Percentiles rank a stretch among this genome's conserved stretches.
Conservation (phyloP, 768 basidiomycete genomes). For the Xerocomus spinulosus region DNA sequence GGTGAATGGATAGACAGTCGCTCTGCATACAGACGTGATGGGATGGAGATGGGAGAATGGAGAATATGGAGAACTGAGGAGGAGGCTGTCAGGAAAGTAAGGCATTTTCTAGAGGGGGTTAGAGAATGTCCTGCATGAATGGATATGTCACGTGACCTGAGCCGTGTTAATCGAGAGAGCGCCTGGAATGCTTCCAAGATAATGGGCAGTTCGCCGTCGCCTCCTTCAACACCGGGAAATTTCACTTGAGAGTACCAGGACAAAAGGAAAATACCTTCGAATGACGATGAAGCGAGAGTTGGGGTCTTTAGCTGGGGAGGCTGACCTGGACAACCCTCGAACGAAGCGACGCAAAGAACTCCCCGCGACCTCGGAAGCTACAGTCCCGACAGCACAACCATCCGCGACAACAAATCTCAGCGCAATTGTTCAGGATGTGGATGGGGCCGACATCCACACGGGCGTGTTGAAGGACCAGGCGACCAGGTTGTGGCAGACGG, state of each 20-base stretch:
- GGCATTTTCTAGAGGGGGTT: conserved; percentile 39
- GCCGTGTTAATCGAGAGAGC: conserved; percentile 16
- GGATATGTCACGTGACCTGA: conserved; percentile 26
- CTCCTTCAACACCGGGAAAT: conserved; percentile 23
- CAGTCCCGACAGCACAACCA: conserved; percentile 29
- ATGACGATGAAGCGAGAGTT: conserved; percentile 53
- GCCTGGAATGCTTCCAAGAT: conserved; percentile 28
- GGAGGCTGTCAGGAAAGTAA: conserved; percentile 47
- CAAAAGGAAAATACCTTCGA: conserved; percentile 13
- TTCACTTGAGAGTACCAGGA: conserved; percentile 24
- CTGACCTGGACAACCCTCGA: conserved; percentile 43
- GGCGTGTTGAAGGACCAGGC: conserved; percentile 57
- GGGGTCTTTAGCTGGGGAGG: conserved; percentile 34
- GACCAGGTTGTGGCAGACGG: conserved; percentile 66
- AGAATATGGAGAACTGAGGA: conserved; percentile 60
- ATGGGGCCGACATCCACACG: conserved; percentile 23
- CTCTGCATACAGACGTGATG: conserved; percentile 48
- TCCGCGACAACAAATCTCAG: conserved; percentile 31
- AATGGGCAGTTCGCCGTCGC: conserved; percentile 31
- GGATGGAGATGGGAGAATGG: conserved; percentile 79
- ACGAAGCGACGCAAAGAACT: conserved; percentile 49
- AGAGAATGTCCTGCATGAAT: background rate
- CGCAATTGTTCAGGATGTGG: conserved; percentile 14
- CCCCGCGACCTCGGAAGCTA: conserved; percentile 37
- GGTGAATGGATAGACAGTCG: conserved; percentile 56